Conservation (phyloP, 768 basidiomycete species). For the Xerocomellus intermedius region DNA sequence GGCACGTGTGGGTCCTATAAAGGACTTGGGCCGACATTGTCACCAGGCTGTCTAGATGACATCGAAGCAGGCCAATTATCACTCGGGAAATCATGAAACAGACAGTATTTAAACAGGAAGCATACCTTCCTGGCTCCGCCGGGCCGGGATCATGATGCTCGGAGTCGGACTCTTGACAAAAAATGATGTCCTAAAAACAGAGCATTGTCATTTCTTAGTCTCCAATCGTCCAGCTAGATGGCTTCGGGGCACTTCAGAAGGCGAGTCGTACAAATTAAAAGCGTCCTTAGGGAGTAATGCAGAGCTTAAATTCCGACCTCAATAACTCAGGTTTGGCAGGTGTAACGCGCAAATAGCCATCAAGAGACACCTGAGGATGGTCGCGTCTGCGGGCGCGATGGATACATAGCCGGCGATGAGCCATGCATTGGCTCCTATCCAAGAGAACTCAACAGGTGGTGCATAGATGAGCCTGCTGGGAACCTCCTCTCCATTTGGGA, state of each 20-base stretch:
- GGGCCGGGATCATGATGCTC: conserved; percentile 1
- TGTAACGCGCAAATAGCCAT: not conserved
- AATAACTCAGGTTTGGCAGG: not conserved
- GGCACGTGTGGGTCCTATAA: conserved; percentile 1
- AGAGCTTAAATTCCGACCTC: not conserved
- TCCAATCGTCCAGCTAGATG: not conserved
- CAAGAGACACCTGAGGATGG: not conserved
- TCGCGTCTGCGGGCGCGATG: not conserved
- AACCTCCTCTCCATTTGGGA: conserved; percentile 2
- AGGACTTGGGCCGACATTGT: not conserved
- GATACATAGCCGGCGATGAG: not conserved
- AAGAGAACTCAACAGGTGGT: not conserved
- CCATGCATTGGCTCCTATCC: not conserved
- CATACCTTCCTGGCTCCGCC: not conserved
- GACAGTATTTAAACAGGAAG: not conserved
- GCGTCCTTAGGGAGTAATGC: not conserved
- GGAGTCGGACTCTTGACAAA: not conserved
- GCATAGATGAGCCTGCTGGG: conserved; percentile 15
- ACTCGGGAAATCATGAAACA: conserved; percentile 6
- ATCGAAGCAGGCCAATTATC: conserved; percentile 2
- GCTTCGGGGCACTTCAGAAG: not conserved
- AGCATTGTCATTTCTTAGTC: not conserved
- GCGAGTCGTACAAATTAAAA: not conserved
- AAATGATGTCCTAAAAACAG: not conserved
- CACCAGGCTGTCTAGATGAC: not conserved